phyloP scores from a whole-genome alignment of 352 stramenopile species.

The Pelagophyceae sp. region DNA sequence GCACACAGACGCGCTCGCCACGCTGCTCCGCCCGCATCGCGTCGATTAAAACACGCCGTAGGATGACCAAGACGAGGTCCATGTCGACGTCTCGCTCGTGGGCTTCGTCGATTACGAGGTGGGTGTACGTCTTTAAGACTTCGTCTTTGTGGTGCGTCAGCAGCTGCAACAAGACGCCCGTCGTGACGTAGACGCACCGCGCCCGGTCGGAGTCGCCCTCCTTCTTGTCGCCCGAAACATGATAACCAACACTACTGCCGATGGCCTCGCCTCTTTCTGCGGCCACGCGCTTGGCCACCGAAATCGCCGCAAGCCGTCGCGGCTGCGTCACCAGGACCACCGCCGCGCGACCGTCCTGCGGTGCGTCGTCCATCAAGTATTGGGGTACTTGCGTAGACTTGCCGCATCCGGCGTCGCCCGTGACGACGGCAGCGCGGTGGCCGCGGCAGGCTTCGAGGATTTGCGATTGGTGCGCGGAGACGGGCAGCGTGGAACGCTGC shows the following conservation, averaged over 20 bases:
- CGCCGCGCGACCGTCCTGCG: slow-evolving; percentile 40
- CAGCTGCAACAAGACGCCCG: slow-evolving; percentile 70
- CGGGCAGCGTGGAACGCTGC: slow-evolving; percentile 45
- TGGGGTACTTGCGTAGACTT: slow-evolving; percentile 70
- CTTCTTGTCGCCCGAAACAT: slow-evolving; percentile 48
- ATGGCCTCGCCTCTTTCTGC: slow-evolving; percentile 51
- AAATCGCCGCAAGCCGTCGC: slow-evolving; percentile 70
- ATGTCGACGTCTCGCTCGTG: slow-evolving; percentile 85
- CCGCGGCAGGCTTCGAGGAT: slow-evolving; percentile 51
- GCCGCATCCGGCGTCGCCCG: slow-evolving; percentile 73
- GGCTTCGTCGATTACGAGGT: slow-evolving; percentile 93
- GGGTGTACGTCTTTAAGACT: slow-evolving; percentile 67
- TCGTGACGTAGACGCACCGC: slow-evolving; percentile 69
- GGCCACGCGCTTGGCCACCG: slow-evolving; percentile 66
- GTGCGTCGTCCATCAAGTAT: slow-evolving; percentile 67
- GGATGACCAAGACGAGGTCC: slow-evolving; percentile 85
- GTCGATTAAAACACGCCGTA: slow-evolving; percentile 50
- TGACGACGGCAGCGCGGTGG: slow-evolving; percentile 72
- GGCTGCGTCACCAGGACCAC: slow-evolving; percentile 79
- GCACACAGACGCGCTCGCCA: slow-evolving; percentile 28
- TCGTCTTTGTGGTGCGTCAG: slow-evolving; percentile 50
- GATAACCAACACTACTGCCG: slow-evolving; percentile 67
- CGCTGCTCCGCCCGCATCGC: too few relatives aligned
- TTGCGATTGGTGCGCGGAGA: slow-evolving; percentile 50
- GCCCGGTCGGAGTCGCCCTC: not conserved